These are phyloP conservation scores for Leptographium wingfieldii DNA, from an alignment of 2,329 filamentous ascomycete genomes.

Conservation along the genomic window DNA sequence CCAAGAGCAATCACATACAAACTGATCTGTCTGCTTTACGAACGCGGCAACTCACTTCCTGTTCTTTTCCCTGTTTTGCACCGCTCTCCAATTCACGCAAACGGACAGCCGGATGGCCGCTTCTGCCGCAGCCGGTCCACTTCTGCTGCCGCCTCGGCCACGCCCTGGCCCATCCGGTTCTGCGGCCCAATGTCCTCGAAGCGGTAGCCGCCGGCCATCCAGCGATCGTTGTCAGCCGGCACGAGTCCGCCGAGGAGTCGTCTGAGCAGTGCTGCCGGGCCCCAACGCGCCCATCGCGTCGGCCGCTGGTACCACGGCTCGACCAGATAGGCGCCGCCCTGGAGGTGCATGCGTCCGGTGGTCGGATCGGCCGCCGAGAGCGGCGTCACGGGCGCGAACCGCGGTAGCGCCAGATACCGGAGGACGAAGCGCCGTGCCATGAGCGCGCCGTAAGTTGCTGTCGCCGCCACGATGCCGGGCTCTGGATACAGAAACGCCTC, in stretches of 20 bases:
- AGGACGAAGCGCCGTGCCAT: slow-evolving; percentile 39
- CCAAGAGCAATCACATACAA: no score
- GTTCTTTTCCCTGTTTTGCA: no score
- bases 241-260: slow-evolving; percentile 30
- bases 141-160: slow-evolving; percentile 31
- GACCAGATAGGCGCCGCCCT: slow-evolving; percentile 35
- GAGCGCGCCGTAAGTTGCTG: slow-evolving; percentile 34
- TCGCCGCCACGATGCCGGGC: slow-evolving; percentile 24
- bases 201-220: slow-evolving; percentile 37
- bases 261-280: slow-evolving; percentile 37
- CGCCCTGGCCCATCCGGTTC: slow-evolving; percentile 37
- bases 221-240: slow-evolving; percentile 30
- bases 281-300: slow-evolving; percentile 51
- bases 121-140: slow-evolving; percentile 22
- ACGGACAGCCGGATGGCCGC: slow-evolving; percentile 35
- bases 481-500: slow-evolving; percentile 45
- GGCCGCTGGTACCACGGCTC: slow-evolving; percentile 53
- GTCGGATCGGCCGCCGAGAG: slow-evolving; percentile 35
- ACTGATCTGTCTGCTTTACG: no score
- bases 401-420: slow-evolving; percentile 47
- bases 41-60: no score
- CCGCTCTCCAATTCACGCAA: slow-evolving; percentile 11
- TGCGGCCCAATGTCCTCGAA: slow-evolving; percentile 51
- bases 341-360: slow-evolving; percentile 37
- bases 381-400: slow-evolving; percentile 27